These are phyloP conservation scores for Apiotrichum sp. DNA, from an alignment of 1,284 basidiomycete species.

Conservation along the genomic window DNA sequence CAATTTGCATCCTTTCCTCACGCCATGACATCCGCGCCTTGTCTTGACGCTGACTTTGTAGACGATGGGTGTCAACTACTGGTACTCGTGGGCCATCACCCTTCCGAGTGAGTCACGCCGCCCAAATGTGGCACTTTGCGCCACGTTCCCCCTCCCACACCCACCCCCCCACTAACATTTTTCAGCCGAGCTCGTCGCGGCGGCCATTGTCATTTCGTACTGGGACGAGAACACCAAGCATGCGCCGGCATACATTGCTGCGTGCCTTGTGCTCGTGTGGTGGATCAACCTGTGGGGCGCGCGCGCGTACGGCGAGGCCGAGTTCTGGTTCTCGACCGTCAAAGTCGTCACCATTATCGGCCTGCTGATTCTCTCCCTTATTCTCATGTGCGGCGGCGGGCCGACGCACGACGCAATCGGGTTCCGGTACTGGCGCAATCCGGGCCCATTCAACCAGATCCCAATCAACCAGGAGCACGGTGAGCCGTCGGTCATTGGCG, in stretches of 20 bases:
- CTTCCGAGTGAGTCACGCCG: slow-evolving; percentile 18
- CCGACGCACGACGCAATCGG: slow-evolving; percentile 49
- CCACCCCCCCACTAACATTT: background rate
- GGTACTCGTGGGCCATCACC: slow-evolving; percentile 39
- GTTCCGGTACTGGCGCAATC: slow-evolving; percentile 59
- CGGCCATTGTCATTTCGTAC: slow-evolving; percentile 30
- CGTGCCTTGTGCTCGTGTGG: slow-evolving; percentile 43
- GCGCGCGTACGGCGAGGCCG: slow-evolving; percentile 31
- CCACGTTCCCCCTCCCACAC: too few species aligned
- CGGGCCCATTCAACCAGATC: slow-evolving; percentile 47
- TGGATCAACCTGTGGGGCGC: slow-evolving; percentile 47
- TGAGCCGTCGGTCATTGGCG: slow-evolving; percentile 13
- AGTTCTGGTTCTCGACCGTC: slow-evolving; percentile 37
- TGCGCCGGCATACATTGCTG: slow-evolving; percentile 47
- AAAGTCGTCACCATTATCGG: slow-evolving; percentile 33
- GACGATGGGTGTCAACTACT: slow-evolving; percentile 30
- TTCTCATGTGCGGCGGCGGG: slow-evolving; percentile 65
- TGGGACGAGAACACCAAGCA: slow-evolving; percentile 26
- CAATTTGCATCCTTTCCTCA: too few species aligned
- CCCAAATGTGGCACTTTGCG: too few species aligned
- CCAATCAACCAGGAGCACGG: slow-evolving; percentile 13
- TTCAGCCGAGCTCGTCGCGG: slow-evolving; percentile 20
- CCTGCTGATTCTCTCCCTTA: slow-evolving; percentile 56
- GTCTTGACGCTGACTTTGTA: background rate
- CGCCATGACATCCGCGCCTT: too few species aligned